Evolutionary conservation across 257 asterid genomes (phyloP), one percentile per base, ranked within the genome.

Genomic region (Avicennia marina): DNA sequence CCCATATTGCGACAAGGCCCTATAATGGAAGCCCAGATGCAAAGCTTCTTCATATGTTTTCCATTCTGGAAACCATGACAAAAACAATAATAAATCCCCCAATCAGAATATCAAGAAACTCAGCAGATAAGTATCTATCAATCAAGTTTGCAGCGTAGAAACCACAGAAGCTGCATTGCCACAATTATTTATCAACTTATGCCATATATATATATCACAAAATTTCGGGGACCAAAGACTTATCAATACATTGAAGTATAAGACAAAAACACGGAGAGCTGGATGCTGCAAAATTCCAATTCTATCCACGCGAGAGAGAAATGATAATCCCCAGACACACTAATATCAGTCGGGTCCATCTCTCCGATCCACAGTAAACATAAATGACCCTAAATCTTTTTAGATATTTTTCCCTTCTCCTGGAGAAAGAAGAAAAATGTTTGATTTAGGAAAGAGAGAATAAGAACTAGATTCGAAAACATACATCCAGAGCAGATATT

Each of bases 321-420:
- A 46, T 51, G 54, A 58, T 26, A 51, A 63, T 52, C 32, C 77
- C 79, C 66, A 25, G 58, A 65, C 62, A 45, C 64, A 21, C 75
- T 72, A 79, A 69, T 79, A 79, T 65, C 65, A 70, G 68, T 63
- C 67, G 48, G 69, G 56, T 32, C 62, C 61, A 53, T 62, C 71
- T 19, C 74, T 53, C 63, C 58, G 7, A 40, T 50, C 57, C 69
- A 56, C 50, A 36, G 63, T 38, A 51, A 29, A 62, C 45, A 33
- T 38, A 65, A 46, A 34, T 24, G 33, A 27, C 34, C 58, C 56
- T 44, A 58, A 25, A 45, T 26, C 13, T 49, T 25, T 39, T 11
- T 29, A 29, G n/a, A 18, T 59, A 21, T 11, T 26, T 22, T 40
- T 12, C 29, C 44, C 6, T 46, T 46, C 50, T 31, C 6, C 29